These are phyloP conservation scores for Pseudonitzschia delicatissima DNA, from an alignment of 108 stramenopile genomes.

Conservation along the genomic window DNA sequence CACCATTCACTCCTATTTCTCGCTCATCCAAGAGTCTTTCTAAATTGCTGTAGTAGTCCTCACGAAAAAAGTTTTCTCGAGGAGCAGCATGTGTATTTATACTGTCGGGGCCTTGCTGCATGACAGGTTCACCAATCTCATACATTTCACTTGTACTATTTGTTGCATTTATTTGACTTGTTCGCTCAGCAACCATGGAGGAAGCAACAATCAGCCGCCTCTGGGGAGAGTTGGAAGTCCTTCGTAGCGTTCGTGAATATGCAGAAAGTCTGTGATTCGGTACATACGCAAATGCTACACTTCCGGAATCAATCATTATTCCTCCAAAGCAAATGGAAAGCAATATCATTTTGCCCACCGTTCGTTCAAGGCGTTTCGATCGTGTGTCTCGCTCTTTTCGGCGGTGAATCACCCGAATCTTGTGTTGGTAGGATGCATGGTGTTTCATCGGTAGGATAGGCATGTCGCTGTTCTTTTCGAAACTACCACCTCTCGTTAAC, in stretches of 20 bases:
- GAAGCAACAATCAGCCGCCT: not conserved
- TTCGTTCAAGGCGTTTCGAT: not conserved
- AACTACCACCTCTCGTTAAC: not conserved
- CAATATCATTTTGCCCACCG: not conserved
- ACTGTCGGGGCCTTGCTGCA: not conserved
- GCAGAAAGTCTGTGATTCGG: not conserved
- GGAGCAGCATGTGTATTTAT: not conserved
- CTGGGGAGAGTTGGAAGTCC: not conserved
- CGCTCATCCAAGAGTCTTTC: conserved; percentile 1
- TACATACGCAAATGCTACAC: not conserved
- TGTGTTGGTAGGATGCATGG: no score
- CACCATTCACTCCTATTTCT: no score
- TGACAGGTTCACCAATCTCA: not conserved
- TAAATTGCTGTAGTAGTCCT: not conserved
- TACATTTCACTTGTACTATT: not conserved
- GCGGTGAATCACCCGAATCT: not conserved
- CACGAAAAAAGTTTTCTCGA: not conserved
- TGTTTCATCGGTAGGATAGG: no score
- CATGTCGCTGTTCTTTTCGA: not conserved
- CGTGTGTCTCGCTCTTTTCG: not conserved
- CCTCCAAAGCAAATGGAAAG: not conserved
- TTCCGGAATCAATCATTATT: not conserved
- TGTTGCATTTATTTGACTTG: not conserved
- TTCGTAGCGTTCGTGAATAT: not conserved
- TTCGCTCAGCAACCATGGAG: not conserved